Evolutionary conservation across 106 monocot genomes (phyloP).

Genomic region (Iris macrosiphon): DNA sequence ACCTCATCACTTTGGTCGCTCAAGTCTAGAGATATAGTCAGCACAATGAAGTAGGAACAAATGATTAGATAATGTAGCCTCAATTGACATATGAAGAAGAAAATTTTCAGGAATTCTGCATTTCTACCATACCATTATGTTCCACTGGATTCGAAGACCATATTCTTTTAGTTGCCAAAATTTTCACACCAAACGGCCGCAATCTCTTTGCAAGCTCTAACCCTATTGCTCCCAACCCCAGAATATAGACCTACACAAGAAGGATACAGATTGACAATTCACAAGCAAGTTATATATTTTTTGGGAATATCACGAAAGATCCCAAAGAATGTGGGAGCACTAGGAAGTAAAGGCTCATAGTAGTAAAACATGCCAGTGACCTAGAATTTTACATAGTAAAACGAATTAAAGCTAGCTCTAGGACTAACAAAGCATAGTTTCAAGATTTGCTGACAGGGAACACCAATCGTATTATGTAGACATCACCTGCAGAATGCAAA

Average conservation of each 20-base stretch:
- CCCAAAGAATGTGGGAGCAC: too few relatives aligned
- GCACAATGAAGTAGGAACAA: background rate
- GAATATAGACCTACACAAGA: slow-evolving; percentile 62
- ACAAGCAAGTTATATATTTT: too few relatives aligned
- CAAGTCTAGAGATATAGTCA: slow-evolving; percentile 9
- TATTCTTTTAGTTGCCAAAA: slow-evolving; percentile 82
- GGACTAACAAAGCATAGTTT: too few relatives aligned
- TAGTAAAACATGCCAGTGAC: too few relatives aligned
- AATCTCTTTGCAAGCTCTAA: slow-evolving; percentile 75
- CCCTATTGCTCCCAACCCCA: slow-evolving; percentile 89
- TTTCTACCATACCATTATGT: slow-evolving; percentile 17
- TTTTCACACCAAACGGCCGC: slow-evolving; percentile 78
- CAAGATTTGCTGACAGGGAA: too few relatives aligned
- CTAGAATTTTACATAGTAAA: too few relatives aligned
- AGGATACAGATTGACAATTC: too few relatives aligned
- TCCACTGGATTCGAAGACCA: slow-evolving; percentile 30
- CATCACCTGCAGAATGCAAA: too few relatives aligned
- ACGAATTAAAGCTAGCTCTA: too few relatives aligned
- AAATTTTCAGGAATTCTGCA: background rate
- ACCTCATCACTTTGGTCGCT: slow-evolving; percentile 20
- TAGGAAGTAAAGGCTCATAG: too few relatives aligned
- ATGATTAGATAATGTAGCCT: background rate
- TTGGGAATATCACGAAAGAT: too few relatives aligned
- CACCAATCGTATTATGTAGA: too few relatives aligned
- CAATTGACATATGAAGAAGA: background rate